phyloP scores from a whole-genome alignment of 2,329 filamentous ascomycete species.

The Cladosporium halotolerans region DNA sequence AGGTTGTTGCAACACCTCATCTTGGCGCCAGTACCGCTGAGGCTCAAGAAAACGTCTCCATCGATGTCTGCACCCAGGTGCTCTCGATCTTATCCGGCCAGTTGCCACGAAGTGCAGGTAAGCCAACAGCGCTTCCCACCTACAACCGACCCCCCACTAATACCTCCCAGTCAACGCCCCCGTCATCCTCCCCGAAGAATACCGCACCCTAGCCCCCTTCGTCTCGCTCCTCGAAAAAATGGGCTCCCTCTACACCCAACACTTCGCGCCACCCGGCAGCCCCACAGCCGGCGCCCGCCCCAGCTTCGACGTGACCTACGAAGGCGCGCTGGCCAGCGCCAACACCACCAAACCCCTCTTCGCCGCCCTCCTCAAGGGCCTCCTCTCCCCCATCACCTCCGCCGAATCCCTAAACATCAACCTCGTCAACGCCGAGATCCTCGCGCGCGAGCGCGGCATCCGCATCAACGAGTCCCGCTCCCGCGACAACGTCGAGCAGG shows the following conservation, averaged over 20 bases:
- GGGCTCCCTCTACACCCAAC: conserved; percentile 72
- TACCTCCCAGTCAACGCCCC: conserved; percentile 69
- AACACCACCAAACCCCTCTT: conserved; percentile 73
- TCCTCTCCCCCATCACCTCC: conserved; percentile 63
- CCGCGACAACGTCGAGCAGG: conserved; percentile 52
- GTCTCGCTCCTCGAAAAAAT: conserved; percentile 72
- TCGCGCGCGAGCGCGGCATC: conserved; percentile 72
- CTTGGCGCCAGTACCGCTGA: conserved; percentile 74
- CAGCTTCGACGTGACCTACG: conserved; percentile 70
- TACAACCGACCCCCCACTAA: background rate
- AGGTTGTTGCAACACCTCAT: conserved; percentile 72
- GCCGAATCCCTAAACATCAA: conserved; percentile 64
- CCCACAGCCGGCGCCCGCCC: conserved; percentile 42
- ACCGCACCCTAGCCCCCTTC: conserved; percentile 69
- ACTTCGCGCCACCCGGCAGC: conserved; percentile 47
- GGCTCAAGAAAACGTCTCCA: conserved; percentile 76
- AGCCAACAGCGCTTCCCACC: background rate
- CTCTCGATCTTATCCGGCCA: conserved; percentile 66
- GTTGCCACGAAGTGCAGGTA: conserved; percentile 50
- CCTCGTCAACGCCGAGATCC: conserved; percentile 72
- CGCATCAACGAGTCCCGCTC: conserved; percentile 68
- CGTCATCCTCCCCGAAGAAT: conserved; percentile 74
- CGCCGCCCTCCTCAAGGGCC: conserved; percentile 70
- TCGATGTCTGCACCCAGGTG: conserved; percentile 77
- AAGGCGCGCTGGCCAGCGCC: conserved; percentile 65